A percentile compares a stretch with the other conserved stretches of the same genome.
These are phyloP conservation scores for Pisolithus orientalis DNA, from an alignment of 768 basidiomycete genomes.

Conservation along the genomic window DNA sequence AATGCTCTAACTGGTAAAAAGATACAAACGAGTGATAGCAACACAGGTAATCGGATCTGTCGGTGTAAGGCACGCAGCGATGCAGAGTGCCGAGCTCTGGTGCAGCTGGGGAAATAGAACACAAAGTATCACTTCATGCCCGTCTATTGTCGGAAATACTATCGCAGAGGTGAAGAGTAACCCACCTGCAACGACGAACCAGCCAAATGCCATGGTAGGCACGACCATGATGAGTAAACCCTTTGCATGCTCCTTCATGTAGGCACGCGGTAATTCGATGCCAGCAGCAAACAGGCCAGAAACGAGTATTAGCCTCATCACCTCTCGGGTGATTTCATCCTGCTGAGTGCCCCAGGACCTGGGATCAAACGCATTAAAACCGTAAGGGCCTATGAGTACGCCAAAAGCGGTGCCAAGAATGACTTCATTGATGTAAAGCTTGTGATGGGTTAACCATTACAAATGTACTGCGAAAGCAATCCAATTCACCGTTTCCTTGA, in stretches of 20 bases:
- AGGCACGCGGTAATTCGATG: constrained; percentile 83
- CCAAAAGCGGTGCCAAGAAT: constrained; percentile 76
- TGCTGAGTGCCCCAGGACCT: constrained; percentile 55
- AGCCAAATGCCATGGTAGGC: constrained; percentile 80
- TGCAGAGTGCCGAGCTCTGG: constrained; percentile 72
- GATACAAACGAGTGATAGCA: constrained; percentile 57
- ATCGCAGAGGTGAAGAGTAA: neutral
- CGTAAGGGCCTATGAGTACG: constrained; percentile 63
- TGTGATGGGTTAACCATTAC: neutral
- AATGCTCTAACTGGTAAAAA: neutral
- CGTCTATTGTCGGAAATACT: neutral
- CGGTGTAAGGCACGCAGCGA: constrained; percentile 86
- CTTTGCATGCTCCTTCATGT: constrained; percentile 75
- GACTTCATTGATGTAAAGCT: constrained; percentile 91
- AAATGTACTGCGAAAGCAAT: neutral
- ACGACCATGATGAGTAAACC: constrained; percentile 66
- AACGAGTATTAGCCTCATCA: constrained; percentile 85
- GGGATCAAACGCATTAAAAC: constrained; percentile 68
- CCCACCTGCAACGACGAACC: constrained; percentile 70
- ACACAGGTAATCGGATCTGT: constrained; percentile 95
- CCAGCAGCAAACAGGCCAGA: constrained; percentile 93
- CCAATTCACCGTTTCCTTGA: constrained; percentile 66
- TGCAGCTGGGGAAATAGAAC: constrained; percentile 65
- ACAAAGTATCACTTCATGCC: constrained; percentile 50
- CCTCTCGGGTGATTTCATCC: constrained; percentile 72